These are phyloP conservation scores for Mycena maculata DNA, from an alignment of 768 basidiomycete species.

Conservation along the genomic window DNA sequence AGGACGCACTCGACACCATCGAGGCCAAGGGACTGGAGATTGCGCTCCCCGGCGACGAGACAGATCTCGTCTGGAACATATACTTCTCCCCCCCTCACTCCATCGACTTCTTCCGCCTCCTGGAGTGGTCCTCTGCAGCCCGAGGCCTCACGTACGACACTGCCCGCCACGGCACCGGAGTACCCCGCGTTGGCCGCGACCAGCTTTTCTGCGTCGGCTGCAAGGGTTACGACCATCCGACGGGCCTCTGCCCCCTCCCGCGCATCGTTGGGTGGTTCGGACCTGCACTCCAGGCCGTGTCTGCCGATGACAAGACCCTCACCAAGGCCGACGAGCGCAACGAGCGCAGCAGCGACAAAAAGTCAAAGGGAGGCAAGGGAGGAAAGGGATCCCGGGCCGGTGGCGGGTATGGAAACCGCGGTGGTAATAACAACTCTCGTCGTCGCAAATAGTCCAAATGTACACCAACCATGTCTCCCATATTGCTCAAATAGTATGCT, in stretches of 20 bases:
- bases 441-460: no score
- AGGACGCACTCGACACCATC: neutral
- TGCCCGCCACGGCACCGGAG: neutral
- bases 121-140: neutral
- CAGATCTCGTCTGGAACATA: neutral
- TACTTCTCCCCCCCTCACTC: neutral
- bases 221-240: slow-evolving; percentile 12
- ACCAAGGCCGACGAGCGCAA: neutral
- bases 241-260: slow-evolving; percentile 13
- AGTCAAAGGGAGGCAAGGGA: neutral
- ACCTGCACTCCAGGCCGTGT: neutral
- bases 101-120: neutral
- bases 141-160: neutral
- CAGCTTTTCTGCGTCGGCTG: slow-evolving; percentile 18
- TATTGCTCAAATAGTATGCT: no score
- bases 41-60: neutral
- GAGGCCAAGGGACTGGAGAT: slow-evolving; percentile 2
- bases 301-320: slow-evolving; percentile 1
- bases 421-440: no score
- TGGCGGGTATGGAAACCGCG: no score
- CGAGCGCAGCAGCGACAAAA: no score
- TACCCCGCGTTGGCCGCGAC: neutral
- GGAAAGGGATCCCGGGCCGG: neutral
- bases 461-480: no score
- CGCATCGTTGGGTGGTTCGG: slow-evolving; percentile 15